Percentiles rank a stretch among this genome's conserved stretches.
Evolutionary conservation across 192 early-diverging fungal species (phyloP).

Genomic region (Martensiomyces pterosporus): DNA sequence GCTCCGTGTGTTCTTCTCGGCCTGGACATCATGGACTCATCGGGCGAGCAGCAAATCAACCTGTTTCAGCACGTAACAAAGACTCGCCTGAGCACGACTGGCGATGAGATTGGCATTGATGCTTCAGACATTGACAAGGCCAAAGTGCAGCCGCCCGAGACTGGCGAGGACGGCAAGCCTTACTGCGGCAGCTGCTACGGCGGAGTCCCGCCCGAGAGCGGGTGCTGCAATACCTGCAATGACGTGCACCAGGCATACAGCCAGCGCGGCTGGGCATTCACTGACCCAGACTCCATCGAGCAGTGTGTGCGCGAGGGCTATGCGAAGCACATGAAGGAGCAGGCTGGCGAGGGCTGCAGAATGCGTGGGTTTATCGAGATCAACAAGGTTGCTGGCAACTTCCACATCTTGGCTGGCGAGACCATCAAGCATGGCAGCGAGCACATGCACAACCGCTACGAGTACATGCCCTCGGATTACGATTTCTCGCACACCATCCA

Average conservation of each 20-base stretch:
- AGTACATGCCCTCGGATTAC: constrained; percentile 53
- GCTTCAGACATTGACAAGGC: constrained; percentile 45
- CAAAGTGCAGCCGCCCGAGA: constrained; percentile 5
- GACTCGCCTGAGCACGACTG: constrained; percentile 63
- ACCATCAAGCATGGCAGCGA: constrained; percentile 33
- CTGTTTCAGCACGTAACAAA: constrained; percentile 79
- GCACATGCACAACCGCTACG: constrained; percentile 35
- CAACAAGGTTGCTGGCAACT: constrained; percentile 91
- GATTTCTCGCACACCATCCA: constrained; percentile 84
- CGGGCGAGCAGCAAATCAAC: constrained; percentile 83
- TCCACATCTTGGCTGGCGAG: constrained; percentile 89
- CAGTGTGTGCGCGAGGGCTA: constrained; percentile 91
- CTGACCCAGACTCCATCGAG: constrained; percentile 68
- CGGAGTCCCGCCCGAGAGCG: constrained; percentile 57
- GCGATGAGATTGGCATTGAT: constrained; percentile 54
- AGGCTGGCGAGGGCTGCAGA: constrained; percentile 87
- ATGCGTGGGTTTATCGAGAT: constrained; percentile 75
- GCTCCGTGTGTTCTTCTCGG: constrained; percentile 91
- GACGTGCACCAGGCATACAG: constrained; percentile 84
- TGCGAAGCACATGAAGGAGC: constrained; percentile 64
- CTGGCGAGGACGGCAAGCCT: constrained; percentile 22
- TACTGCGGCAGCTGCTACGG: constrained; percentile 93
- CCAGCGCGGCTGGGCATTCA: constrained; percentile 79
- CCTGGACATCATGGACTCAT: constrained; percentile 93
- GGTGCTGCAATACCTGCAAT: constrained; percentile 95